A percentile compares a stretch with the other conserved stretches of the same genome.
These are phyloP conservation scores for Cnidoscolus chayamansa DNA, from an alignment of 441 rosid species.

Conservation along the genomic window DNA sequence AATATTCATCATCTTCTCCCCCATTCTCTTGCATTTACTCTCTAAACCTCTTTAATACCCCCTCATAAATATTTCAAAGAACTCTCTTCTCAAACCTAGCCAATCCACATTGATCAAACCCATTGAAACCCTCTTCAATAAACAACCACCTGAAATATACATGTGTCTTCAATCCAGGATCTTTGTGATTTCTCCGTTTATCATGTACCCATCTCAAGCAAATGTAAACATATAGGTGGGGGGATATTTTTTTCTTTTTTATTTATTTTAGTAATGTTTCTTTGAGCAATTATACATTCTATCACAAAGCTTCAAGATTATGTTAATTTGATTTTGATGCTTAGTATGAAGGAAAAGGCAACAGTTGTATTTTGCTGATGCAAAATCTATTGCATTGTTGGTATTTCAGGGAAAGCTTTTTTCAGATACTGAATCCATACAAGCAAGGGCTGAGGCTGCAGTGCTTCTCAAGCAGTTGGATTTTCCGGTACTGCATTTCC, in stretches of 20 bases:
- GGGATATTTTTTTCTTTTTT: neutral
- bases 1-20: too few species aligned
- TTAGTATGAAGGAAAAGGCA: neutral
- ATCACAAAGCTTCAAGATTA: neutral
- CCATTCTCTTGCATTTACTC: too few species aligned
- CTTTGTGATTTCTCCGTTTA: too few species aligned
- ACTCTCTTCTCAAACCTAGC: too few species aligned
- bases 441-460: conserved; percentile 96
- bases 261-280: neutral
- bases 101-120: too few species aligned
- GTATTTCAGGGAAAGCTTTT: conserved; percentile 72
- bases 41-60: too few species aligned
- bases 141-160: too few species aligned
- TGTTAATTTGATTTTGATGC: neutral
- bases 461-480: conserved; percentile 91
- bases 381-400: conserved; percentile 20
- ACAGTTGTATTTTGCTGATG: conserved; percentile 7
- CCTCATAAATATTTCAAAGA: too few species aligned
- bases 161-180: too few species aligned
- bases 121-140: too few species aligned
- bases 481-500: conserved; percentile 55
- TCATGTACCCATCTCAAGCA: neutral
- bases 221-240: neutral
- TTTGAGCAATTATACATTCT: neutral
- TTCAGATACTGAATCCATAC: conserved; percentile 91